Base-by-base conservation (phyloP, 1,284 basidiomycete genomes). In the Salmacisia buchloeana region DNA sequence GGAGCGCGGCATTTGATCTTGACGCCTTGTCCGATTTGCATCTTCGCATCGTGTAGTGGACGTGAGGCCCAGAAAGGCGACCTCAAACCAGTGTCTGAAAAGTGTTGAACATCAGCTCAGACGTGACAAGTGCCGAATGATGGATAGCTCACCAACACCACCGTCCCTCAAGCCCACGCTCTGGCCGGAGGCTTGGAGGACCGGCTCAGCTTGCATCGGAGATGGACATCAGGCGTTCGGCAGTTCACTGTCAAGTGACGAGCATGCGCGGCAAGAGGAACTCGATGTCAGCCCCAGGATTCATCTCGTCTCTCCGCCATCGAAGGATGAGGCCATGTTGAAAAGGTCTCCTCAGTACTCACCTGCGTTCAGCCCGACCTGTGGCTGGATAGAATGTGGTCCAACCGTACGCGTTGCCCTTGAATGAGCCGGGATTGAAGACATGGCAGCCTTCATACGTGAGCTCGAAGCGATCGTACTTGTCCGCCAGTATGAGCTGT, bases 391-490 rank as follows among this genome's bases (percentile, higher is more conserved):
- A 66, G 43, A 69, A 74, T 3, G 69, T 71, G 35, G 62, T 63
- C 71, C 71, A 74, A 0, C 61, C 56, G 43, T 69, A 74, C 45
- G 58, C 59, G 31, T 65, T 64, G 15, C 80, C 76, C 23, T 71
- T 58, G 63, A 79, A 80, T 1, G 76, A 74, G 13, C 96, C 94
- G 0, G 96, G 96, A 80, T 98, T 99, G 84, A 98, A 93, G 33
- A 98, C 96, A 81, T 97, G 94, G 76, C 96, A 98, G 5, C 92
- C 92, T 60, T 94, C 94, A 78, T 99, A 99, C 0, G 94, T 98
- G 70, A 97, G 84, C 74, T 96, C 92, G 80, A 91, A 99, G 38
- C 90, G 86, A 76, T 97, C 94, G 79, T 96, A 97, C 80, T 89
- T 92, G 82, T 99, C 96, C 0, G 96, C 96, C 12, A 99, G 84